A percentile compares a stretch with the other conserved stretches of the same genome.
phyloP scores from a whole-genome alignment of 2,329 filamentous ascomycete genomes.

The Apiospora pterosperma region DNA sequence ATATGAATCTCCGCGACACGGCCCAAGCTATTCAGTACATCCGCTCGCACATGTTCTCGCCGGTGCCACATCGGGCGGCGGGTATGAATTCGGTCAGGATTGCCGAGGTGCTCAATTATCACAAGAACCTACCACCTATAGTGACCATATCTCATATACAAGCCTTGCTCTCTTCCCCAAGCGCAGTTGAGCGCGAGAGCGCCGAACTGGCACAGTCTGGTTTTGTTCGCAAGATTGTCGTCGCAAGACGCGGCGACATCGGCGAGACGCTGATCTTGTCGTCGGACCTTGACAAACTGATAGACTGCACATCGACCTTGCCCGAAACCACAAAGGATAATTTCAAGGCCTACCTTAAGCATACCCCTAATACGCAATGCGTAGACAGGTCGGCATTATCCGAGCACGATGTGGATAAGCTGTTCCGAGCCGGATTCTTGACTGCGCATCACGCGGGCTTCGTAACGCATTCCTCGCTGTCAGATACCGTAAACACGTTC shows the following conservation, averaged over 20 bases:
- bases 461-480: conserved; percentile 28
- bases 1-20: conserved; percentile 57
- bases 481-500: conserved; percentile 34
- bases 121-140: conserved; percentile 57
- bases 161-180: conserved; percentile 59
- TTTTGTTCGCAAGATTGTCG: conserved; percentile 56
- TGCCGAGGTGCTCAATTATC: conserved; percentile 60
- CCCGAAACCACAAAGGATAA: conserved; percentile 41
- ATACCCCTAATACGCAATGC: conserved; percentile 44
- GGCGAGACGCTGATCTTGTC: conserved; percentile 64
- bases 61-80: conserved; percentile 52
- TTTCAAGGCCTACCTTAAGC: conserved; percentile 49
- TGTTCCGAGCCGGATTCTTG: conserved; percentile 66
- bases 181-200: conserved; percentile 64
- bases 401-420: conserved; percentile 33
- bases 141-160: conserved; percentile 65
- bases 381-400: conserved; percentile 29
- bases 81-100: conserved; percentile 64
- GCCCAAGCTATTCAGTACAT: conserved; percentile 64
- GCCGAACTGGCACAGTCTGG: conserved; percentile 57
- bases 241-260: conserved; percentile 57
- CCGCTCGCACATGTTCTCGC: conserved; percentile 59
- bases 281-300: conserved; percentile 50
- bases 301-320: conserved; percentile 33
- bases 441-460: conserved; percentile 43